phyloP scores from a whole-genome alignment of 257 asterid genomes.

The Solanum habrochaites region DNA sequence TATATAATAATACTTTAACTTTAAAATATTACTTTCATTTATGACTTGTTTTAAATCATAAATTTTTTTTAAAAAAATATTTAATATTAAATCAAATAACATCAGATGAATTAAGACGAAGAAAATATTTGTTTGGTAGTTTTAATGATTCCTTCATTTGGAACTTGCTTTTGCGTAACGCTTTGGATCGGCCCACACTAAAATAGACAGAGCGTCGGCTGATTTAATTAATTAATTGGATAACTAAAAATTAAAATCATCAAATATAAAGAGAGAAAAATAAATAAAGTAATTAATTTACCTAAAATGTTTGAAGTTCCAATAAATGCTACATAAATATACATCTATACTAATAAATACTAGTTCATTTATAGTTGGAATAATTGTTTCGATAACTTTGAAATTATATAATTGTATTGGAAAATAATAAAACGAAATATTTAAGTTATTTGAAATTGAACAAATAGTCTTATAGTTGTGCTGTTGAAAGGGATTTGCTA shows the following conservation, averaged over 20 bases:
- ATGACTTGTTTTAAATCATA: fast-evolving
- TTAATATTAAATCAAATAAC: fast-evolving
- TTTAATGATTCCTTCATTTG: background rate
- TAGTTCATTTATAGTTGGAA: background rate
- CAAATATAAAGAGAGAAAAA: background rate
- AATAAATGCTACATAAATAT: background rate
- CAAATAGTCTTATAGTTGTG: background rate
- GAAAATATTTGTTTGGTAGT: no score
- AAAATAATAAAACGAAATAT: background rate
- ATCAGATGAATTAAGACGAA: no score
- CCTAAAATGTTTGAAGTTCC: background rate
- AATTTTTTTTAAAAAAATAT: no score
- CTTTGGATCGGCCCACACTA: background rate
- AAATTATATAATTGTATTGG: background rate
- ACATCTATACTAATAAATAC: background rate
- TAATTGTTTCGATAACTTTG: background rate
- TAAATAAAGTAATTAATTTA: background rate
- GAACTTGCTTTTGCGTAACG: background rate
- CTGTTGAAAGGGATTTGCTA: background rate
- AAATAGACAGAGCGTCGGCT: background rate
- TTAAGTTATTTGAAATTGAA: background rate
- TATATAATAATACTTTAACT: no score
- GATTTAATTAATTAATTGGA: background rate
- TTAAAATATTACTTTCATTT: fast-evolving
- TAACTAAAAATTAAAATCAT: background rate